Base-by-base conservation (phyloP, 2,329 filamentous ascomycete genomes). In the Phyllosticta capitalensis region DNA sequence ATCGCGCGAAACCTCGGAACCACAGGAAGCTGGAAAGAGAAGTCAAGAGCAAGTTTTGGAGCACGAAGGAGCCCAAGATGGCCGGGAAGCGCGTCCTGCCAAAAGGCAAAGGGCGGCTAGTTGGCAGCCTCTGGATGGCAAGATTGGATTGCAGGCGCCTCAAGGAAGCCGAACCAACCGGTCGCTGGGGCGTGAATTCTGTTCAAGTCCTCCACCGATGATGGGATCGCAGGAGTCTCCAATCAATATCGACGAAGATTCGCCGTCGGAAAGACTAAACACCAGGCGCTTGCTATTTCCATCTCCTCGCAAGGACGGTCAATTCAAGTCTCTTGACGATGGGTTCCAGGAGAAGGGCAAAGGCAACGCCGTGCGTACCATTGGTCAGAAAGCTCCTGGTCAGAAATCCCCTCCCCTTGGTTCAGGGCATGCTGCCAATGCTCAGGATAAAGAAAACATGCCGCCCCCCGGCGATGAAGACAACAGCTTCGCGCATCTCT, bases 261-360 rank as follows among this genome's bases (percentile, higher is more conserved):
- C 82, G 14, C 84, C 82, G 3, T 82, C 83, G 2, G 28, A 14
- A 4, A 83, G 78, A 66, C 79, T 82, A 21, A 45, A 26, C 24
- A 91, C 87, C 0, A 81, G 87, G 62, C 80, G 90, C 61, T 73
- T 92, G 2, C 78, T 94, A 0, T 94, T 94, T 67, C 87, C 89
- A 0, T 91, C 88, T 0, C 89, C 89, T 1, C 80, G 85, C 51
- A 87, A 87, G 64, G 81, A 84, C 28, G 82, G 81, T 38, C 78
- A 83, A 52, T 74, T 80, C 1, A 89, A 84, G 68, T 80, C 82
- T 21, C 76, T 89, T 2, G 80, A 81, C 54, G 53, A 62, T 26
- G 55, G 45, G 14, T 38, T 48, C 22, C 28, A 48, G 28, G 26
- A 58, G 19, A 56, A 24, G 22, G 6, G 14, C 3, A 38, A 38